phyloP scores from a whole-genome alignment of 495 filamentous ascomycete species.

The Xylaria longipes region DNA sequence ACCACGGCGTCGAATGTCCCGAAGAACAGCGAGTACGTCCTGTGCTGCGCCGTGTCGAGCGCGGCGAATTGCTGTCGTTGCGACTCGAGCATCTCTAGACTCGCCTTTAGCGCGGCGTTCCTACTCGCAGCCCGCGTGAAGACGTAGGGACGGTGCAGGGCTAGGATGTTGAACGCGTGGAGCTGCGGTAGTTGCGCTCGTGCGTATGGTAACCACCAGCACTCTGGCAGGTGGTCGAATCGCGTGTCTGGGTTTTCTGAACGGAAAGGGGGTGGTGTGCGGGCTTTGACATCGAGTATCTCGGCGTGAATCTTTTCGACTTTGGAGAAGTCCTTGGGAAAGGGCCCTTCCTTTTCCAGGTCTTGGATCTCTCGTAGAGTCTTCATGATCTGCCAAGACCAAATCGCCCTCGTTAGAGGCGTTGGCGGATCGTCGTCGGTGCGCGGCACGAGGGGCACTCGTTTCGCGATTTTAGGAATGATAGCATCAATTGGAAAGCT shows the following conservation, averaged over 20 bases:
- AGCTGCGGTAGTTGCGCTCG: constrained; percentile 55
- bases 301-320: constrained; percentile 61
- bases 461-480: constrained; percentile 41
- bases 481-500: constrained; percentile 49
- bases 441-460: constrained; percentile 43
- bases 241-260: constrained; percentile 60
- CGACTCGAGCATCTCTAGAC: constrained; percentile 60
- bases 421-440: constrained; percentile 50
- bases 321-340: constrained; percentile 56
- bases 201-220: constrained; percentile 59
- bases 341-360: constrained; percentile 59
- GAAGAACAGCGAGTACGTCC: constrained; percentile 61
- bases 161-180: constrained; percentile 61
- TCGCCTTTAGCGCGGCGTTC: constrained; percentile 60
- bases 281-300: constrained; percentile 52
- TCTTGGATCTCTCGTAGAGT: constrained; percentile 48
- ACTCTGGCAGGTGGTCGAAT: constrained; percentile 56
- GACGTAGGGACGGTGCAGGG: constrained; percentile 67
- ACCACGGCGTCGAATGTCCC: constrained; percentile 69
- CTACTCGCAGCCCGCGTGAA: constrained; percentile 61
- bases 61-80: constrained; percentile 58
- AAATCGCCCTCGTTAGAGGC: constrained; percentile 48
- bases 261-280: constrained; percentile 60
- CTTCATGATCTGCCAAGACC: constrained; percentile 42
- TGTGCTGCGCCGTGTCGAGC: constrained; percentile 59